Evolutionary conservation across 108 stramenopile species (phyloP).

Genomic region (Conticribra guillardii): DNA sequence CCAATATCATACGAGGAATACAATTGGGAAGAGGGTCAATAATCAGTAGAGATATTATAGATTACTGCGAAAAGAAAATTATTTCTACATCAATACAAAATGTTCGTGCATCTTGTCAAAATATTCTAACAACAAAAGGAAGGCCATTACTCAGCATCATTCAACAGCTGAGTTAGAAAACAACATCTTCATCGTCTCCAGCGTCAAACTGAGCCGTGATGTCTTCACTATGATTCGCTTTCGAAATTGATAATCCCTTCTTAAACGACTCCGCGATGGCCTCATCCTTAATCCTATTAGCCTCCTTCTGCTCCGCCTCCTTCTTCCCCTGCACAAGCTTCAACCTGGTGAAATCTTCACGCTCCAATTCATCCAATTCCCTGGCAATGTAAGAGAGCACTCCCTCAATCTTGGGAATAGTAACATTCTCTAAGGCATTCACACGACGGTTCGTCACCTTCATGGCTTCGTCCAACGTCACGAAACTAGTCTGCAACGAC

Average conservation of each 20-base stretch:
- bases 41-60: no score
- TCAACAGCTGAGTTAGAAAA: conserved; percentile 87
- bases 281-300: conserved; percentile 29
- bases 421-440: conserved; percentile 98
- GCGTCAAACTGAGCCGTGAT: conserved; percentile 85
- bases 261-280: conserved; percentile 30
- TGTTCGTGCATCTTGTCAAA: no score
- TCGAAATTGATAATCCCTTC: conserved; percentile 17
- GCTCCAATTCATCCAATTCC: conserved; percentile 98
- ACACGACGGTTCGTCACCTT: conserved; percentile 98
- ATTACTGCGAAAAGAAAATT: no score
- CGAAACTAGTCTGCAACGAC: conserved; percentile 96
- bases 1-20: no score
- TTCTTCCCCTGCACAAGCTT: conserved; percentile 95
- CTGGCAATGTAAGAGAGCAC: conserved; percentile 93
- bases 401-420: conserved; percentile 95
- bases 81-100: no score
- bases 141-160: no score
- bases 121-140: no score
- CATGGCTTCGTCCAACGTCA: conserved; percentile 97
- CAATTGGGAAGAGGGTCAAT: no score
- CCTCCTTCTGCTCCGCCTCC: conserved; percentile 57
- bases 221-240: conserved; percentile 68
- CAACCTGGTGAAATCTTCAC: conserved; percentile 98
- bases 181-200: conserved; percentile 85